These are phyloP conservation scores for Pisolithus marmoratus DNA, from an alignment of 768 basidiomycete species.

Conservation along the genomic window DNA sequence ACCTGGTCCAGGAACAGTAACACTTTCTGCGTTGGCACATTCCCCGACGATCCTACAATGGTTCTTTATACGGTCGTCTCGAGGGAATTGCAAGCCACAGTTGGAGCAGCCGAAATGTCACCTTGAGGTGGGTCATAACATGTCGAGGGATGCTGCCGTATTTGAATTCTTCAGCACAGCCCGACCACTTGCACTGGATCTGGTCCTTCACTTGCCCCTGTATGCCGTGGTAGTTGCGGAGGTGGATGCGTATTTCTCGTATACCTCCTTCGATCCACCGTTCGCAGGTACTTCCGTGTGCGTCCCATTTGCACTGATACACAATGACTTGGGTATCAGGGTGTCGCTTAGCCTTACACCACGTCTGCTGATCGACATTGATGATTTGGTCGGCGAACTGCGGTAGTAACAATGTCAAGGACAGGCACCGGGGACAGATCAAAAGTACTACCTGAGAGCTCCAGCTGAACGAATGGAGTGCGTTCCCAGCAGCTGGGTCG, in stretches of 20 bases:
- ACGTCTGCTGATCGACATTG: not conserved
- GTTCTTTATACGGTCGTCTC: not conserved
- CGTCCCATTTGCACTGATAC: constrained; percentile 1
- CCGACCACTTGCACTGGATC: not conserved
- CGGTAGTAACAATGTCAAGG: not conserved
- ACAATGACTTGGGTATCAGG: not conserved
- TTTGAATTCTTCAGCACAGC: not conserved
- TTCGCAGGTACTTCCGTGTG: not conserved
- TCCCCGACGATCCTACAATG: not conserved
- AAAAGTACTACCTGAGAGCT: not conserved
- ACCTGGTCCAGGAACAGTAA: not conserved
- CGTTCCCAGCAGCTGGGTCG: not conserved
- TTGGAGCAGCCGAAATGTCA: not conserved
- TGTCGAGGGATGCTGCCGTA: constrained; percentile 2
- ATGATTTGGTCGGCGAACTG: not conserved
- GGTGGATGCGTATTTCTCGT: constrained; percentile 1
- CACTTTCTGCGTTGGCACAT: not conserved
- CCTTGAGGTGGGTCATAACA: constrained; percentile 2
- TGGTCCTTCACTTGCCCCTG: not conserved
- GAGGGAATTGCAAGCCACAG: not conserved
- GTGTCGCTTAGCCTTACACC: not conserved
- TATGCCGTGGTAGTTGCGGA: constrained; percentile 1
- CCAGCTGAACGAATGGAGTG: not conserved
- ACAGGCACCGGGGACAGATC: not conserved
- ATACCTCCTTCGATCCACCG: constrained; percentile 2